These are phyloP conservation scores for Astraeus odoratus DNA, from an alignment of 768 basidiomycete genomes.

Conservation along the genomic window DNA sequence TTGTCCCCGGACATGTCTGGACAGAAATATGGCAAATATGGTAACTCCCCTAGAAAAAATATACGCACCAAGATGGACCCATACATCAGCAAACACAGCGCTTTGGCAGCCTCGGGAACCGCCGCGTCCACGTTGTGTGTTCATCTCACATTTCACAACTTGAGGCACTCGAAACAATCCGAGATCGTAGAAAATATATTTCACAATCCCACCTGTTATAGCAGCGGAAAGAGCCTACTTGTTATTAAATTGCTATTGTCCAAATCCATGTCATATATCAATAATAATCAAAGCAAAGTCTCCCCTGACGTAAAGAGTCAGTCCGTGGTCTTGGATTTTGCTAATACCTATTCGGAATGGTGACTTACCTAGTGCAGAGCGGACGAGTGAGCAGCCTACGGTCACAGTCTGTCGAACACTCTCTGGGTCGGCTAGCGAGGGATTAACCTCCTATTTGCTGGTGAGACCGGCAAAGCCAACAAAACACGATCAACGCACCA, in stretches of 20 bases:
- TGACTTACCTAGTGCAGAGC: constrained; percentile 70
- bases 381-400: constrained; percentile 80
- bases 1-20: neutral
- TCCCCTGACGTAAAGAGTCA: constrained; percentile 22
- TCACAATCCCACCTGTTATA: constrained; percentile 1
- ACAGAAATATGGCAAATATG: neutral
- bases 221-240: neutral
- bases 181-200: constrained; percentile 1
- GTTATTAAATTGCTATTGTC: neutral
- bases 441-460: constrained; percentile 80
- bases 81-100: constrained; percentile 6
- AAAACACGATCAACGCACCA: constrained; percentile 47
- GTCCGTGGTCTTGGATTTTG: neutral
- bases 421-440: constrained; percentile 71
- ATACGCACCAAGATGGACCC: neutral
- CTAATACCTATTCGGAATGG: neutral
- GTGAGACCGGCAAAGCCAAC: constrained; percentile 4
- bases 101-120: constrained; percentile 5
- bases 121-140: constrained; percentile 1
- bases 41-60: neutral
- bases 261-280: neutral
- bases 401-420: constrained; percentile 85
- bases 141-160: neutral
- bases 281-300: constrained; percentile 22
- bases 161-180: neutral